Percentiles rank a stretch among this genome's conserved stretches.
Conservation (phyloP, 176 grass and related monocot species). For the Leersia perrieri region DNA sequence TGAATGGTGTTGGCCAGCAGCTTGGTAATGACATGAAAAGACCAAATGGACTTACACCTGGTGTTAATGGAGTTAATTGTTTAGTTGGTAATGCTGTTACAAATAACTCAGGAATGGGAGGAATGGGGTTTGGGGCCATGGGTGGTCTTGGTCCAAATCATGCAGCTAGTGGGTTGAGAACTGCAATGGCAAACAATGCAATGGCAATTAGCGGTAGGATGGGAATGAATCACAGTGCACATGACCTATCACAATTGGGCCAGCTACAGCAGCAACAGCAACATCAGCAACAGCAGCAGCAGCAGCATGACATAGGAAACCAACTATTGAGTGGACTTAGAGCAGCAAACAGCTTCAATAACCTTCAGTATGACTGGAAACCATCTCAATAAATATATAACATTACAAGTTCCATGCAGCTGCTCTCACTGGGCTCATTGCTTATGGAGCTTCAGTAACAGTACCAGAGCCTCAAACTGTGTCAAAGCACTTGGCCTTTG, state of each 20-base stretch:
- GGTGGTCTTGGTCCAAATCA: slow-evolving; percentile 37
- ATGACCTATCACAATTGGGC: slow-evolving; percentile 61
- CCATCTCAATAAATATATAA: slow-evolving; percentile 59
- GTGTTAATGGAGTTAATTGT: slow-evolving; percentile 57
- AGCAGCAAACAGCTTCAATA: slow-evolving; percentile 80
- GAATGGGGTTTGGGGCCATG: slow-evolving; percentile 61
- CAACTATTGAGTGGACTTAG: slow-evolving; percentile 73
- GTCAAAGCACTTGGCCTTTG: slow-evolving; percentile 16
- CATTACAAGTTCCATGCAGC: slow-evolving; percentile 15
- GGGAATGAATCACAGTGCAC: slow-evolving; percentile 62
- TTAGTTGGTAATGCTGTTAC: slow-evolving; percentile 53
- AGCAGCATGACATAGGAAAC: slow-evolving; percentile 79
- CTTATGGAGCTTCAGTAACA: slow-evolving; percentile 28
- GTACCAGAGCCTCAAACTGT: slow-evolving; percentile 17
- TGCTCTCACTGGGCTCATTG: slow-evolving; percentile 14
- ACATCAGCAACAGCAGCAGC: slow-evolving; percentile 58
- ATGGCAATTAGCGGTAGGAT: slow-evolving; percentile 70
- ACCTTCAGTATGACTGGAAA: slow-evolving; percentile 89
- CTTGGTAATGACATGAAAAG: slow-evolving; percentile 56
- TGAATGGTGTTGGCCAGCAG: slow-evolving; percentile 49
- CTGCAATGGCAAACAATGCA: slow-evolving; percentile 47
- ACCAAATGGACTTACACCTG: slow-evolving; percentile 52
- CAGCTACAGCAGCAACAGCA: slow-evolving; percentile 69
- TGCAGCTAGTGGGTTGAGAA: slow-evolving; percentile 49
- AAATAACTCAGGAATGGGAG: slow-evolving; percentile 52